Base-by-base conservation (phyloP, 2,329 filamentous ascomycete genomes). In the Celoporthe dispersa region DNA sequence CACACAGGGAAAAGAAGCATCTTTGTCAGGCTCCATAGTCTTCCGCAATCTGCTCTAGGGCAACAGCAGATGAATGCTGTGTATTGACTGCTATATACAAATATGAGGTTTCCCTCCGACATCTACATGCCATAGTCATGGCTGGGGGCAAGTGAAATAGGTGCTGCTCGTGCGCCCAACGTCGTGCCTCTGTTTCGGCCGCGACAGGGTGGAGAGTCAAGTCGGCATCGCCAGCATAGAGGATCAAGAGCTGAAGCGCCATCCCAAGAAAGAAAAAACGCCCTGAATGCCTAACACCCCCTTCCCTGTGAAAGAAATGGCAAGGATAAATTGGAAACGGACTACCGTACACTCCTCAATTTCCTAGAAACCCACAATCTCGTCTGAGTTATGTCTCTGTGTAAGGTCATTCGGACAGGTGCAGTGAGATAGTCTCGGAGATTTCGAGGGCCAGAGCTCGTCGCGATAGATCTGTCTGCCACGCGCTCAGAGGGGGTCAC, bases 51-150 rank as follows among this genome's bases (percentile, higher is more conserved):
- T 48, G 19, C 28, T 64, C 25, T 33, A 33, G 51, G 28, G 11
- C 6, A 6, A 48, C 39, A 33, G 39, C 28, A 25, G 35, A 12
- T 3, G 16, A 48, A 12, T 19, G 25, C 53, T 57, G 53, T 33
- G 61, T 28, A 28, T 31, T 37, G 35, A 35, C 62, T 62, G 55
- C 48, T 70, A 68, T 71, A 51, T 69, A 71, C 60, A 67, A 62
- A 60, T 53, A 61, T 65, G 55, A 51, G 35, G 28, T 48, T 70
- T 25, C 61, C 67, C 64, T 63, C 67, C 25, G 41, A 67, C 70
- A 71, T 71, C 70, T 71, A 71, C 64, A 71, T 48, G 59, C 68
- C 51, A 62, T 70, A 35, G 65, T 59, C 22, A 57, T 66, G 41
- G 53, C 28, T 35, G 33, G 55, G 62, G 61, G 66, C 68, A 53